Evolutionary conservation across 2,329 filamentous ascomycete species (phyloP).

Genomic region (Curvularia verruculosa): DNA sequence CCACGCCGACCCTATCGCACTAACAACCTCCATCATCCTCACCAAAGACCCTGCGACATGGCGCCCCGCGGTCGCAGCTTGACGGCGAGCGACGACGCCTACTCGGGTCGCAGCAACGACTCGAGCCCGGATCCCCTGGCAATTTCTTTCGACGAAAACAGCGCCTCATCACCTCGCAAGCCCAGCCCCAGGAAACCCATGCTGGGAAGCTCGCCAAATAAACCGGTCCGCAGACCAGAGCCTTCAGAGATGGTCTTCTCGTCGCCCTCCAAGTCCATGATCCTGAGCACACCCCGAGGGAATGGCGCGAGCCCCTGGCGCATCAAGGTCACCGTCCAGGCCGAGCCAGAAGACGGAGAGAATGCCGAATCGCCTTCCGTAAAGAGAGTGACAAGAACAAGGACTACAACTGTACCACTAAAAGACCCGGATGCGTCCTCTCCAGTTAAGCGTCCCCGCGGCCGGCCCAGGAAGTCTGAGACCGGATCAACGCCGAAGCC

Average conservation of each 20-base stretch:
- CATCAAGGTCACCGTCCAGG: conserved; percentile 59
- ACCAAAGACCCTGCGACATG: conserved; percentile 25
- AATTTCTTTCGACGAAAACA: conserved; percentile 38
- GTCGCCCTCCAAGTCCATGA: conserved; percentile 54
- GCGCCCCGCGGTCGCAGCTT: conserved; percentile 29
- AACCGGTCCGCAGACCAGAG: conserved; percentile 28
- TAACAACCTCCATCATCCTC: conserved; percentile 17
- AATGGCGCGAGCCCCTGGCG: conserved; percentile 54
- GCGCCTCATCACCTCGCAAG: conserved; percentile 26
- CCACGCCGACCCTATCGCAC: conserved; percentile 18
- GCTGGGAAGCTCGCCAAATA: conserved; percentile 39
- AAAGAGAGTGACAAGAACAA: conserved; percentile 36
- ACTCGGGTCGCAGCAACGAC: conserved; percentile 32
- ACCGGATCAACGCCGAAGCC: conserved; percentile 31
- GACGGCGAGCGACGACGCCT: conserved; percentile 22
- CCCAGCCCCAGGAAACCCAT: conserved; percentile 32
- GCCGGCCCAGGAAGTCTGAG: conserved; percentile 48
- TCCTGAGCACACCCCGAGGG: conserved; percentile 50
- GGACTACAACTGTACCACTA: conserved; percentile 51
- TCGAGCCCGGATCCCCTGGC: conserved; percentile 49
- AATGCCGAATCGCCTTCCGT: conserved; percentile 40
- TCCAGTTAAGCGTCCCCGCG: conserved; percentile 45
- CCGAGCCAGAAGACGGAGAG: conserved; percentile 49
- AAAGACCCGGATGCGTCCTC: conserved; percentile 49
- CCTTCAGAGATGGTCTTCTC: conserved; percentile 32